Percentiles rank a stretch among this genome's conserved stretches.
These are phyloP conservation scores for Monilinia vaccinii-corymbosi DNA, from an alignment of 2,329 filamentous ascomycete species.

Conservation along the genomic window DNA sequence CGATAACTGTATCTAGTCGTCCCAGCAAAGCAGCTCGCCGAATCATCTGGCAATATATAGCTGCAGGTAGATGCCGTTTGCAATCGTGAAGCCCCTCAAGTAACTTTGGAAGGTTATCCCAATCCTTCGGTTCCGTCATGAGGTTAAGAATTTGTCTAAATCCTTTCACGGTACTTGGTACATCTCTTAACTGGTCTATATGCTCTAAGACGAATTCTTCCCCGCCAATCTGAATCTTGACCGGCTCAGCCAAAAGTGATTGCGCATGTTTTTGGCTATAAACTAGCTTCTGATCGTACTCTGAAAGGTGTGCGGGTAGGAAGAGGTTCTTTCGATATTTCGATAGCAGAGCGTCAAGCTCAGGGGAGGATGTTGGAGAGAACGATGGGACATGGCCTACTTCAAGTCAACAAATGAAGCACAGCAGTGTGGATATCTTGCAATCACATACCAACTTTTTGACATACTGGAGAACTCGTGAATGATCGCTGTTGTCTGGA, in stretches of 20 bases:
- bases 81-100: slow-evolving; percentile 25
- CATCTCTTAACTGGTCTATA: slow-evolving; percentile 19
- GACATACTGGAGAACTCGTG: slow-evolving; percentile 21
- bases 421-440: background rate
- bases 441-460: slow-evolving; percentile 20
- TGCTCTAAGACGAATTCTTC: slow-evolving; percentile 31
- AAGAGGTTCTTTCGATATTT: slow-evolving; percentile 50
- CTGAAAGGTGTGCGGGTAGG: slow-evolving; percentile 49
- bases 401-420: background rate
- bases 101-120: slow-evolving; percentile 27
- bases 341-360: slow-evolving; percentile 45
- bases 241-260: slow-evolving; percentile 44
- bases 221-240: slow-evolving; percentile 50
- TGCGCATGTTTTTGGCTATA: slow-evolving; percentile 39
- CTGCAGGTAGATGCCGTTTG: background rate
- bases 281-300: slow-evolving; percentile 44
- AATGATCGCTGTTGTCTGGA: slow-evolving; percentile 21
- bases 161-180: slow-evolving; percentile 13
- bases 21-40: slow-evolving; percentile 14
- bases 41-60: slow-evolving; percentile 12
- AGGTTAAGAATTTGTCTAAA: slow-evolving; percentile 18
- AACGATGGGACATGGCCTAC: slow-evolving; percentile 25
- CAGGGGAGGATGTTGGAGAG: slow-evolving; percentile 43
- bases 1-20: slow-evolving; percentile 25
- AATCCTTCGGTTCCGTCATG: slow-evolving; percentile 29